phyloP scores from a whole-genome alignment of 495 filamentous ascomycete species.

The Halenospora varia region DNA sequence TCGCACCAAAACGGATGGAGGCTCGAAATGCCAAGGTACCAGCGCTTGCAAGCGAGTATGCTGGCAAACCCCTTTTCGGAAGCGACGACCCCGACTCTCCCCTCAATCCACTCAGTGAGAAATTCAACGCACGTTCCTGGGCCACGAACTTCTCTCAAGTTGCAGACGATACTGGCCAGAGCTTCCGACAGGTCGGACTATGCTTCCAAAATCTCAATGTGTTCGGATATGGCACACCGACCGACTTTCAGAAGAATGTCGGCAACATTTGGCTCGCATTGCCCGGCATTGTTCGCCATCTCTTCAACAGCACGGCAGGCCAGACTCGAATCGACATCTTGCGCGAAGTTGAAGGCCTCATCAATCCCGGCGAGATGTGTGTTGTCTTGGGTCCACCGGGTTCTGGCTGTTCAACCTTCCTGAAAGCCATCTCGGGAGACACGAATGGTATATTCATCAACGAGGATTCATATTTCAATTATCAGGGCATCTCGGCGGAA shows the following conservation, averaged over 20 bases:
- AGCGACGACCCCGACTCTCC: conserved; percentile 3
- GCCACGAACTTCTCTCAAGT: conserved; percentile 47
- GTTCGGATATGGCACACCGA: conserved; percentile 67
- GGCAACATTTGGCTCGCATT: conserved; percentile 39
- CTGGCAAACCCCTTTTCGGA: neutral
- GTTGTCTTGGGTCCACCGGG: conserved; percentile 75
- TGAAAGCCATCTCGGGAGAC: conserved; percentile 75
- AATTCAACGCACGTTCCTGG: conserved; percentile 52
- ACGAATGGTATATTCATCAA: conserved; percentile 67
- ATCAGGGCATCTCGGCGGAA: conserved; percentile 57
- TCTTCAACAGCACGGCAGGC: conserved; percentile 5
- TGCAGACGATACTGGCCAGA: conserved; percentile 30
- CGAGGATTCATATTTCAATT: conserved; percentile 64
- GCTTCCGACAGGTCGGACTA: conserved; percentile 27
- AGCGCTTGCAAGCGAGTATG: neutral
- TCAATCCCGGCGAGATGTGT: conserved; percentile 71
- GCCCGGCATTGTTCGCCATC: neutral
- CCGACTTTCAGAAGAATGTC: conserved; percentile 75
- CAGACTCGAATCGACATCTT: conserved; percentile 51
- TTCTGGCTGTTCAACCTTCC: conserved; percentile 71
- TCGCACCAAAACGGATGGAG: neutral
- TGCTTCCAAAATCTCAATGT: conserved; percentile 63
- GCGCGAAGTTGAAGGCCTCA: conserved; percentile 66
- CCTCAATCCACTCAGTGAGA: conserved; percentile 10
- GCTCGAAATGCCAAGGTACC: neutral